Evolutionary conservation across 228 moss, liverwort and hornwort species (phyloP), one percentile per base, ranked within the genome.

Genomic region (Sphagnum fallax): DNA sequence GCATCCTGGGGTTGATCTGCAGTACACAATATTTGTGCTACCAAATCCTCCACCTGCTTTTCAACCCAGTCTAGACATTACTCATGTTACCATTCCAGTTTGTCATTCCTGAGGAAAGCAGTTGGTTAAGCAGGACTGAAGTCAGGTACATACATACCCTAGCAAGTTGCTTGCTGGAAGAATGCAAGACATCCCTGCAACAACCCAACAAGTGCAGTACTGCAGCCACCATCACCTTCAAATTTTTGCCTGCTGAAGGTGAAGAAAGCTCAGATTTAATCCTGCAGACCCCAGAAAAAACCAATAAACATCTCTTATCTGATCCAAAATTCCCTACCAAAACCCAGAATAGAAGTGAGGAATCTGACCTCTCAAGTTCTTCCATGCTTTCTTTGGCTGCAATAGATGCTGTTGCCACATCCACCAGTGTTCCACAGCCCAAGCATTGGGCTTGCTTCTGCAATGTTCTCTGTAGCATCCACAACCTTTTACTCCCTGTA

Each of bases 101-200:
- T 67, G 50, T 10, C 12, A 49, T 15, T 32, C 32, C 32, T 32
- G 32, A 32, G 32, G 32, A 32, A 32, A 32, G 32, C 32, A 32
- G 32, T 32, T 32, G 32, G 32, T 32, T 32, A 32, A 32, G 32
- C 32, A 32, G 32, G 1, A 32, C 32, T 32, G 32, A 32, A 32
- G 2, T 32, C 32, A 32, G 32, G 32, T 32, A 32, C 32, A 32
- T 32, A 32, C 53, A 4, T 68, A 85, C 88, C 78, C 78, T 88
- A 66, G 88, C 88, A 72, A 80, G 75, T 74, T 82, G 82, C 64
- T 88, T 88, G 5, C 75, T 85, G 52, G 74, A 78, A 65, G 80
- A 49, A 67, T 88, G 88, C 60, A 85, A 82, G 52, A 74, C 7
- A 57, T 67, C 50, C 67, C 72, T 80, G 63, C 63, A 76, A 16